Conservation (phyloP, 805 yeast genomes). For the Saccharomycopsis vini region DNA sequence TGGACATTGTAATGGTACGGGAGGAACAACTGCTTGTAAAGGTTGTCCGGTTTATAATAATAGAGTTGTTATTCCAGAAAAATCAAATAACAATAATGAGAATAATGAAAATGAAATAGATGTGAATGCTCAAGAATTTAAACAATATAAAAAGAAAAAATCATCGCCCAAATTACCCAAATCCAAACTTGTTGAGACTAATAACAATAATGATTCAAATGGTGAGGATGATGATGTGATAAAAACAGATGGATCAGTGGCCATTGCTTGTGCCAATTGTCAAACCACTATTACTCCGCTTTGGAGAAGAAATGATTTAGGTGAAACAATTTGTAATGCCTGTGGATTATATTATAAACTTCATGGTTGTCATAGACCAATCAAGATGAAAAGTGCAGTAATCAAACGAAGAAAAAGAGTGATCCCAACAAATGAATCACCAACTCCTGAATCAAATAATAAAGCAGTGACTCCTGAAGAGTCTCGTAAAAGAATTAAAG, state of each 20-base stretch:
- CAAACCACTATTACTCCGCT: slow-evolving; percentile 79
- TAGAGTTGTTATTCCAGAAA: slow-evolving; percentile 36
- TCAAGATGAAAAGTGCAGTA: slow-evolving; percentile 59
- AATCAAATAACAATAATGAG: slow-evolving; percentile 5
- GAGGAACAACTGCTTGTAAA: slow-evolving; percentile 70
- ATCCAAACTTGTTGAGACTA: not conserved
- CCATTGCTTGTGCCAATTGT: slow-evolving; percentile 77
- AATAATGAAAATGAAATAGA: slow-evolving; percentile 8
- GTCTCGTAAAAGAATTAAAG: not conserved
- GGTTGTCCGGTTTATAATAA: slow-evolving; percentile 83
- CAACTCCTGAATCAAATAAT: not conserved
- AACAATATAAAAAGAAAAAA: not conserved
- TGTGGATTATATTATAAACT: slow-evolving; percentile 72
- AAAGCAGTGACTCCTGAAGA: not conserved
- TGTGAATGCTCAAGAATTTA: slow-evolving; percentile 6
- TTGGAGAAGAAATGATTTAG: slow-evolving; percentile 77
- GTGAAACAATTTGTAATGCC: slow-evolving; percentile 82
- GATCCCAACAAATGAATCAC: not conserved
- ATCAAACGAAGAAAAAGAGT: slow-evolving; percentile 57
- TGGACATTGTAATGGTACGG: slow-evolving; percentile 77
- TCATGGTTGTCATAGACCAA: slow-evolving; percentile 73
- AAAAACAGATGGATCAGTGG: slow-evolving; percentile 32
- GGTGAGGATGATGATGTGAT: slow-evolving; percentile 22
- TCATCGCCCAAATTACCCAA: not conserved
- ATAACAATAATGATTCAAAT: slow-evolving; percentile 7